These are phyloP conservation scores for Salvia miltiorrhiza DNA, from an alignment of 257 asterid species.

Conservation along the genomic window DNA sequence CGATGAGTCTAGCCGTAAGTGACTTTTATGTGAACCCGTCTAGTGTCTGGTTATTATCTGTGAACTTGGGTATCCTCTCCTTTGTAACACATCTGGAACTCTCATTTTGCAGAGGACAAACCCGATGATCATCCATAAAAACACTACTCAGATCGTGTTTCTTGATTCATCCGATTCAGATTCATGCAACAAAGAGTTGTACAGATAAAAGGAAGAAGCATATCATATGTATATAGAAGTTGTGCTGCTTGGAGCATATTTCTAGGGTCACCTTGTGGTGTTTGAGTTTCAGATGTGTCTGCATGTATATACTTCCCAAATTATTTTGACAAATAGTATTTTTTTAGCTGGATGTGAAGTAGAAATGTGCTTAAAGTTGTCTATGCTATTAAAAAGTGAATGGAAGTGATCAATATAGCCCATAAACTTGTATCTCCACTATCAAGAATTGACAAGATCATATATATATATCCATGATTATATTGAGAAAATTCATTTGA, in stretches of 20 bases:
- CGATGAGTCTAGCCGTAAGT: conserved; percentile 61
- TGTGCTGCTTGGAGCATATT: too few species aligned
- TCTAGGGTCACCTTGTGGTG: background rate
- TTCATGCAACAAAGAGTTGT: conserved; percentile 7
- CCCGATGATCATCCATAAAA: conserved; percentile 18
- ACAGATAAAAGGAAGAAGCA: background rate
- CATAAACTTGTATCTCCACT: too few species aligned
- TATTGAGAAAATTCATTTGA: too few species aligned
- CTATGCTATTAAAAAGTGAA: too few species aligned
- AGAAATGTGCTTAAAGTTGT: too few species aligned
- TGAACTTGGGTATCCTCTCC: background rate
- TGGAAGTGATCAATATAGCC: too few species aligned
- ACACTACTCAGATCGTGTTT: background rate
- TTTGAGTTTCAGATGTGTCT: background rate
- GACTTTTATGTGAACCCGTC: background rate
- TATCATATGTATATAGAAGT: background rate
- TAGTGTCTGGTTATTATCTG: background rate
- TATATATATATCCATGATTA: too few species aligned
- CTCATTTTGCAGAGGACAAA: conserved; percentile 45
- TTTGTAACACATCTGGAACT: background rate
- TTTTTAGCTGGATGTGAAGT: background rate
- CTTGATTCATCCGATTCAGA: background rate
- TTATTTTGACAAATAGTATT: background rate
- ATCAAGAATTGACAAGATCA: background rate
- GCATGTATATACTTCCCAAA: background rate